phyloP scores from a whole-genome alignment of 1,284 basidiomycete genomes.

The Malassezia globosa region DNA sequence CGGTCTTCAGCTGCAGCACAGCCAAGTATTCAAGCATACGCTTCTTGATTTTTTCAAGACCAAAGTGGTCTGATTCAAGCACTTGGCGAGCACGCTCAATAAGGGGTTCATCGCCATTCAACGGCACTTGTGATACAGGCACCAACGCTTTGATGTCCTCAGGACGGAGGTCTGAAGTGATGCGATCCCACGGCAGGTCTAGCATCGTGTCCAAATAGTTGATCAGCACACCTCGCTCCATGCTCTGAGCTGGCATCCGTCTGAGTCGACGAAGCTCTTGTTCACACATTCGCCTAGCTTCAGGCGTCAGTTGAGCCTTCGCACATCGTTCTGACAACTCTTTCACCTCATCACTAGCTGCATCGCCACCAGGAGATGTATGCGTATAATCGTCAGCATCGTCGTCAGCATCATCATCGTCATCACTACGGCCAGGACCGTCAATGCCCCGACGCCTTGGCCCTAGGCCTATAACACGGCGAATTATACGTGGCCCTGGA shows the following conservation, averaged over 20 bases:
- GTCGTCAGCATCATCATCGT: neutral
- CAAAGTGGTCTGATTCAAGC: constrained; percentile 50
- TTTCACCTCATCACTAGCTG: constrained; percentile 28
- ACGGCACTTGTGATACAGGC: constrained; percentile 12
- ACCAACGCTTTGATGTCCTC: constrained; percentile 1
- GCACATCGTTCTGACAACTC: constrained; percentile 35
- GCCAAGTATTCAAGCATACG: constrained; percentile 50
- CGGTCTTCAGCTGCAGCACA: constrained; percentile 48
- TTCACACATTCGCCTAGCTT: constrained; percentile 42
- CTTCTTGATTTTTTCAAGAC: constrained; percentile 50
- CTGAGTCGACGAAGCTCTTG: constrained; percentile 43
- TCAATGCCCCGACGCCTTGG: too few species aligned
- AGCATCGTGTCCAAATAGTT: constrained; percentile 47
- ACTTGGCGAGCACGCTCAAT: constrained; percentile 38
- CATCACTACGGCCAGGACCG: constrained; percentile 15
- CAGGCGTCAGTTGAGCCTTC: constrained; percentile 28
- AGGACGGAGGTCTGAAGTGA: constrained; percentile 24
- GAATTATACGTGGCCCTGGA: neutral
- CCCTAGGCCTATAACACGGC: constrained; percentile 4
- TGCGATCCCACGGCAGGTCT: constrained; percentile 46
- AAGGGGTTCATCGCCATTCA: constrained; percentile 14
- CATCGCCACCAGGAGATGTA: constrained; percentile 25
- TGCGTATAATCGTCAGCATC: constrained; percentile 20
- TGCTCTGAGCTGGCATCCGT: constrained; percentile 42
- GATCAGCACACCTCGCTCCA: constrained; percentile 45